phyloP scores from a whole-genome alignment of 345 rosid species.

The Boechera divaricarpa region DNA sequence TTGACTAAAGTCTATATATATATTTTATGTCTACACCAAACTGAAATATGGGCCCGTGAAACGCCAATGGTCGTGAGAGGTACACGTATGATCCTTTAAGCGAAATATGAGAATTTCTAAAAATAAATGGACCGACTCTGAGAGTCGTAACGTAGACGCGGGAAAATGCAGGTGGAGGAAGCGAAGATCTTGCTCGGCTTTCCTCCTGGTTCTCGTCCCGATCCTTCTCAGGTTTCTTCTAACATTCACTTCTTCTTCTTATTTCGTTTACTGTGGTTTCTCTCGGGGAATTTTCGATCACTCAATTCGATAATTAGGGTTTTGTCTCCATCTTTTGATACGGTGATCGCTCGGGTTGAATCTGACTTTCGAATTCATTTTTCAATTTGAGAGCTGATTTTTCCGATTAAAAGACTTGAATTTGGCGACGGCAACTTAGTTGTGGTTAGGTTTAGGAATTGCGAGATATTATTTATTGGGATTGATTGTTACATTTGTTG shows the following conservation, averaged over 20 bases:
- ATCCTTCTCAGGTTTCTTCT: slow-evolving; percentile 60
- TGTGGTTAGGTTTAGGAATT: too few relatives aligned
- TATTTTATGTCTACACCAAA: neutral
- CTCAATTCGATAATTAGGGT: slow-evolving; percentile 12
- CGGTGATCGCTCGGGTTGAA: neutral
- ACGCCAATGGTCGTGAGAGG: neutral
- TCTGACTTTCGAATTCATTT: neutral
- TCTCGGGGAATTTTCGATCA: neutral
- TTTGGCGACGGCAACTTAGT: too few relatives aligned
- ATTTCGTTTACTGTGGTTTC: neutral
- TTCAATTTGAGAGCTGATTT: too few relatives aligned
- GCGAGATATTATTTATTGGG: neutral
- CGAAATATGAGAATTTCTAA: too few relatives aligned
- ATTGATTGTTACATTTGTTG: neutral
- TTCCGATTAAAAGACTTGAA: too few relatives aligned
- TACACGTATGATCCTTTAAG: slow-evolving; percentile 23
- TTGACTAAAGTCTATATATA: too few relatives aligned
- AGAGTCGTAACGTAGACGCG: slow-evolving; percentile 10
- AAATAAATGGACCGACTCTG: neutral
- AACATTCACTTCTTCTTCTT: neutral
- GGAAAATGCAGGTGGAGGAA: slow-evolving; percentile 74
- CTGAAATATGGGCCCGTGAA: neutral
- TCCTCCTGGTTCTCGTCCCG: slow-evolving; percentile 69
- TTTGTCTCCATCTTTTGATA: slow-evolving; percentile 1
- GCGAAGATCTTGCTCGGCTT: slow-evolving; percentile 78